A percentile compares a stretch with the other conserved stretches of the same genome.
Conservation (phyloP, 345 rosid species). For the Erodium maritimum region DNA sequence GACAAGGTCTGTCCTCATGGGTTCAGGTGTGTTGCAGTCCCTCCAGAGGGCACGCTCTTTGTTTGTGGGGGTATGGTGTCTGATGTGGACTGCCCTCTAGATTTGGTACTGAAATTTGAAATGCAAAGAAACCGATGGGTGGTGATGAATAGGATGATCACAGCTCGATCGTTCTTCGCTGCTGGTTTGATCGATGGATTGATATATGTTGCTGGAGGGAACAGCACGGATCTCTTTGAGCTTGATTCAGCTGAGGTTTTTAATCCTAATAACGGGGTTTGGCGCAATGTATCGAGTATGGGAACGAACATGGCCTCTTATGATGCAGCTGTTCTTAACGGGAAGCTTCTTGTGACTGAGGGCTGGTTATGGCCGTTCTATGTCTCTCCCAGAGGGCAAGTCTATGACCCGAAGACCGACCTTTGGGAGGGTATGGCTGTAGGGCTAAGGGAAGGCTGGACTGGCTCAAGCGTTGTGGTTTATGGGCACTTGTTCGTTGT, state of each 20-base stretch:
- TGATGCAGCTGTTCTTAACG: slow-evolving; percentile 67
- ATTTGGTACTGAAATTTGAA: slow-evolving; percentile 65
- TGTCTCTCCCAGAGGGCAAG: slow-evolving; percentile 76
- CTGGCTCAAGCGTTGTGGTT: slow-evolving; percentile 75
- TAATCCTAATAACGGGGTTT: slow-evolving; percentile 50
- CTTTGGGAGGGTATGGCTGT: slow-evolving; percentile 68
- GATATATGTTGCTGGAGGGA: slow-evolving; percentile 84
- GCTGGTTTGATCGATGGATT: slow-evolving; percentile 55
- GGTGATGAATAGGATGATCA: slow-evolving; percentile 46
- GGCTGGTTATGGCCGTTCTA: slow-evolving; percentile 94
- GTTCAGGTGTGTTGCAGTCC: slow-evolving; percentile 51
- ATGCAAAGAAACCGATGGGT: slow-evolving; percentile 76
- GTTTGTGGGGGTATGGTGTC: slow-evolving; percentile 84
- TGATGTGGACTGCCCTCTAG: slow-evolving; percentile 69
- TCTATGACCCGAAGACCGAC: slow-evolving; percentile 60
- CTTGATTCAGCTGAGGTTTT: slow-evolving; percentile 69
- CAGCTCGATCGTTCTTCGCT: slow-evolving; percentile 68
- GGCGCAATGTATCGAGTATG: slow-evolving; percentile 55
- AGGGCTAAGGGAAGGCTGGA: slow-evolving; percentile 87
- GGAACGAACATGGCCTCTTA: slow-evolving; percentile 70
- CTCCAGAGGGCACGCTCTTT: slow-evolving; percentile 48
- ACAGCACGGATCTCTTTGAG: slow-evolving; percentile 57
- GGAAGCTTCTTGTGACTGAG: slow-evolving; percentile 75
- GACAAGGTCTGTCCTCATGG: slow-evolving; percentile 76
- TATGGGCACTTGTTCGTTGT: slow-evolving; percentile 65